Evolutionary conservation across 2,329 filamentous ascomycete species (phyloP), one percentile per base, ranked within the genome.

Genomic region (Arachnopeziza araneosa): DNA sequence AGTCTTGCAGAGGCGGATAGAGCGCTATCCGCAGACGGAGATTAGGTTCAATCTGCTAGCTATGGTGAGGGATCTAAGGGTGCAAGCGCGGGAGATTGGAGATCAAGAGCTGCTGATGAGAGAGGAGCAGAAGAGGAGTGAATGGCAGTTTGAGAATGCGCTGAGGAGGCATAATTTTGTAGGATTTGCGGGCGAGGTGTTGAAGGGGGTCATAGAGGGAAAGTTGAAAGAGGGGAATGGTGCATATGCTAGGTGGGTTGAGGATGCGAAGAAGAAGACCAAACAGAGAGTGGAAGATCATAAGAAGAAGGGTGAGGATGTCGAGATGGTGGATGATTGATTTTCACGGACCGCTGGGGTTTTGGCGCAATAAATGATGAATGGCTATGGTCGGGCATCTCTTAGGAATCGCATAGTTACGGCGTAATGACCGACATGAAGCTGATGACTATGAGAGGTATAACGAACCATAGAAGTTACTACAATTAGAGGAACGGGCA

Each of bases 11-110:
- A 81, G 88, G 60, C 85, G 95, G 57, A 89, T 99, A 67, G 87
- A 83, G 62, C 83, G 93, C 59, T 98, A 99, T 75, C 92, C 92
- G 19, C 79, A 85, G 21, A 83, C 86, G 0, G 95, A 99, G 80
- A 97, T 98, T 64, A 83, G 92, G 52, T 99, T 99, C 80, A 99
- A 99, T 75, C 80, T 99, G 57, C 84, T 99, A 73, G 95, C 93
- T 52, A 93, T 96, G 83, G 90, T 93, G 67, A 82, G 88, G 65
- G 95, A 99, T 76, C 78, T 93, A 72, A 82, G 95, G 51, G 79
- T 89, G 52, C 80, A 85, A 54, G 93, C 93, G 32, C 80, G 82
- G 60, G 90, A 96, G 74, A 84, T 95, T 65, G 93, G 93, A 52
- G 95, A 99, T 75, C 73, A 77, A 51, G 93, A 96, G 71, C 79